Base-by-base conservation (phyloP, 2,329 filamentous ascomycete genomes). In the Exserohilum rostratum region DNA sequence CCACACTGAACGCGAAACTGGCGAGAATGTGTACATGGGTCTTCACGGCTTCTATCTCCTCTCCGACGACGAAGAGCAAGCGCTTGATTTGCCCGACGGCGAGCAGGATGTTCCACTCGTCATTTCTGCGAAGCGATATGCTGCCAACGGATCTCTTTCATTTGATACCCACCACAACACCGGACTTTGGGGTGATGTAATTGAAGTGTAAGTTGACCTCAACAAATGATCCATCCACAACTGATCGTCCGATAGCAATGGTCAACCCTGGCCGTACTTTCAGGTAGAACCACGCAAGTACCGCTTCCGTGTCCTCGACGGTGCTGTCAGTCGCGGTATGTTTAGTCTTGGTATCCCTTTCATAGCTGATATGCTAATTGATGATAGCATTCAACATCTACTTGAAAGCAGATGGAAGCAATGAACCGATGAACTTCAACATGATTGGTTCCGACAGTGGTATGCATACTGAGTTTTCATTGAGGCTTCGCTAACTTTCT, bases 271-370 rank as follows among this genome's bases (percentile, higher is more conserved):
- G 83, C 84, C 84, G 3, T 85, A 77, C 56, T 55, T 85, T 3
- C 75, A 79, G 11, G 83, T 85, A 6, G 80, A 86, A 67, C 83
- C 82, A 3, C 78, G 83, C 61, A 85, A 85, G 66, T 86, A 86
- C 68, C 81, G 83, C 17, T 79, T 87, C 60, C 75, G 84, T 2
- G 65, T 85, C 50, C 76, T 84, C 22, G 79, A 85, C 66, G 78
- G 59, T 18, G 61, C 64, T 6, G 49, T 71, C 31, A 69, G 65
- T 44, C 58, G 68, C 46, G 60, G 65, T 68, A 57, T 50, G 57
- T 45, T 27, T 0, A 13, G 15, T 9, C 4, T 5, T 34, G 6
- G 10, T 12, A 3, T 20, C 7, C 3, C 13, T 2, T 11, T 40
- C 7, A 2, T 5, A 6, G 10, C n/a, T 15, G 38, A 1, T 17